Percentiles rank a stretch among this genome's conserved stretches.
Conservation (phyloP, 805 yeast species). For the Kodamaea jinghongensis region DNA sequence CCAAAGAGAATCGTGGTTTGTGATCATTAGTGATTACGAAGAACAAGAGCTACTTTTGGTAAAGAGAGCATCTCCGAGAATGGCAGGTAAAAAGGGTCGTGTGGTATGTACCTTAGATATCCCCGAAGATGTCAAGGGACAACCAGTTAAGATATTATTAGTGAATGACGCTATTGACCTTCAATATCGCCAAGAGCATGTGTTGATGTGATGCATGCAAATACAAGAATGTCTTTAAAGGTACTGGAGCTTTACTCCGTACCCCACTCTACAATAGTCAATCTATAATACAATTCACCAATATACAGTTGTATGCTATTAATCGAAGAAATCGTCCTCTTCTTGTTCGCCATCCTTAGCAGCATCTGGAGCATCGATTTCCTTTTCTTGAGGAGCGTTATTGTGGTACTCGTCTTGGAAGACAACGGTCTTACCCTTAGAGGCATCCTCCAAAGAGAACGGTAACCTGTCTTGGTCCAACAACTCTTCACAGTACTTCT, state of each 20-base stretch:
- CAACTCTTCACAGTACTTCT: conserved; percentile 48
- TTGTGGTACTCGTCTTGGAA: conserved; percentile 17
- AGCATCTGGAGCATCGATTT: conserved; percentile 46
- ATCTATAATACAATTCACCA: conserved; percentile 1
- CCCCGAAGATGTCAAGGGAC: conserved; percentile 48
- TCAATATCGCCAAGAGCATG: conserved; percentile 26
- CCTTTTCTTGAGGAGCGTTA: conserved; percentile 19
- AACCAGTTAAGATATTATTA: conserved; percentile 44
- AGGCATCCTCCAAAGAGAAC: conserved; percentile 45
- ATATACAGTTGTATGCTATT: conserved; percentile 4
- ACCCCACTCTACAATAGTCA: neutral
- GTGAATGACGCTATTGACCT: conserved; percentile 70
- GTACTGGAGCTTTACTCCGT: too few species aligned
- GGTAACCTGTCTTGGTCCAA: conserved; percentile 56
- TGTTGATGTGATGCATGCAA: conserved; percentile 2
- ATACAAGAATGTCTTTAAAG: too few species aligned
- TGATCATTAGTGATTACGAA: conserved; percentile 52
- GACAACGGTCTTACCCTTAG: conserved; percentile 35
- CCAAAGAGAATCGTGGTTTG: conserved; percentile 94
- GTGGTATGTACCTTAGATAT: conserved; percentile 47
- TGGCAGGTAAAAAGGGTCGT: conserved; percentile 35
- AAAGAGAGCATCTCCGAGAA: conserved; percentile 71
- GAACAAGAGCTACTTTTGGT: conserved; percentile 57
- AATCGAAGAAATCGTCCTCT: conserved; percentile 30
- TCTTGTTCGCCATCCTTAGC: conserved; percentile 16